Evolutionary conservation across 2,329 filamentous ascomycete species (phyloP), one percentile per base, ranked within the genome.

Genomic region (Lachnellula cervina): DNA sequence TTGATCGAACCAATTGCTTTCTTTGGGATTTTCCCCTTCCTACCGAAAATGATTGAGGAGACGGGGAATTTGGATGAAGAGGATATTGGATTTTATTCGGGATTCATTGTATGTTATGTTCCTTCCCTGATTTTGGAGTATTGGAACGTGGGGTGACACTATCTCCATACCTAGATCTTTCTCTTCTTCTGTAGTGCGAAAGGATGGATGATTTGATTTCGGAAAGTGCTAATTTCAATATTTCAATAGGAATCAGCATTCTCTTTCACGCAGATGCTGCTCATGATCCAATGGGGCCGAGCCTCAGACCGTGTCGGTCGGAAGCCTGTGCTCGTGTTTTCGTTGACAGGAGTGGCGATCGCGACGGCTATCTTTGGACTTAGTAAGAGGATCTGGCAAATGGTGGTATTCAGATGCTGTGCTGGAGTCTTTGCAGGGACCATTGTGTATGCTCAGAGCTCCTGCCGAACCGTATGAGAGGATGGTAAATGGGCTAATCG

Each of bases 71-170:
- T 93, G 2, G 69, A 77, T 1, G 74, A 81, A 45, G 73, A 79
- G n/a, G 85, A 90, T 68, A 83, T 90, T 3, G 89, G 89, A 2
- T 93, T 92, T 73, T 93, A 90, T 74, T 83, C 79, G 55, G 89
- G 89, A 2, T 73, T 91, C 13, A 90, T 93, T 67, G 67, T 68
- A 49, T n/a, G 58, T 59, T 68, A 49, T n/a, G 58, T 59, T 34
- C 38, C 40, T 5, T 17, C 42, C 11, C 8, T 40, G 37, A 3
- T 54, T 49, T 13, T 48, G 16, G 50, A 16, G 19, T 13, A 21
- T 42, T 45, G 9, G 28, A 37, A 16, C 9, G 23, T 21, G 14
- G 7, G 6, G 8, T 8, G 8, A 0, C 25, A 7, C 28, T 32
- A 32, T 8, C 19, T 44, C 8, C 21, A 4, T 23, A 2, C 19